A percentile compares a stretch with the other conserved stretches of the same genome.
Conservation (phyloP, 441 rosid genomes). For the Euphorbia celastroides region DNA sequence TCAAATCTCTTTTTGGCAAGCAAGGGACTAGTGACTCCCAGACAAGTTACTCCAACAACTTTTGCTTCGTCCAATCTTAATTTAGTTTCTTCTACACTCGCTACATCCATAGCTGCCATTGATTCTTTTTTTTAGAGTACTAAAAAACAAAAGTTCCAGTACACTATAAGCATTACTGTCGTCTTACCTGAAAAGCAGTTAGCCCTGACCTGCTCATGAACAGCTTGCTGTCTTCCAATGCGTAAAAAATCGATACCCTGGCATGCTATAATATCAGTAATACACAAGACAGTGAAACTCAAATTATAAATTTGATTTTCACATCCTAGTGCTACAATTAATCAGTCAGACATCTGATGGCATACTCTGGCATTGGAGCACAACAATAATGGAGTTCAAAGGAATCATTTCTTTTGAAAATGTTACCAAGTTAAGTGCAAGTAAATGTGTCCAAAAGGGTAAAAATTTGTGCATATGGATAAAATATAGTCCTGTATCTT, state of each 20-base stretch:
- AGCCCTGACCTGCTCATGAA: slow-evolving; percentile 71
- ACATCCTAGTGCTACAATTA: slow-evolving; percentile 4
- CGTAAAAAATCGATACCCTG: slow-evolving; percentile 89
- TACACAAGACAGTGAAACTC: slow-evolving; percentile 1
- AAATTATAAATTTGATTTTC: neutral
- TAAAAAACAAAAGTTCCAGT: slow-evolving; percentile 15
- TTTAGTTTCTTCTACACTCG: slow-evolving; percentile 66
- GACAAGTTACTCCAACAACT: slow-evolving; percentile 92
- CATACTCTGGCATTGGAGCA: slow-evolving; percentile 1
- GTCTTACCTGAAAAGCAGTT: slow-evolving; percentile 75
- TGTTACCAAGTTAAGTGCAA: neutral
- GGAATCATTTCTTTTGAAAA: neutral
- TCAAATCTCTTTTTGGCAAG: slow-evolving; percentile 84
- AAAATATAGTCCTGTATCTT: neutral
- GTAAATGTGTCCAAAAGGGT: neutral
- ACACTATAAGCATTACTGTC: slow-evolving; percentile 13
- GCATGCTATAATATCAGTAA: slow-evolving; percentile 22
- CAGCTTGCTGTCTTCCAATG: slow-evolving; percentile 84
- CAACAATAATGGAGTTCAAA: neutral
- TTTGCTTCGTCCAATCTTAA: slow-evolving; percentile 64
- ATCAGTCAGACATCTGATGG: neutral
- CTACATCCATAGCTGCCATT: slow-evolving; percentile 47
- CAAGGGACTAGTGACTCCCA: slow-evolving; percentile 86
- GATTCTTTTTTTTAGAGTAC: slow-evolving; percentile 23
- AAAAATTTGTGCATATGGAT: neutral